Evolutionary conservation across 306 rosid genomes (phyloP).

Genomic region (Mucuna pruriens): DNA sequence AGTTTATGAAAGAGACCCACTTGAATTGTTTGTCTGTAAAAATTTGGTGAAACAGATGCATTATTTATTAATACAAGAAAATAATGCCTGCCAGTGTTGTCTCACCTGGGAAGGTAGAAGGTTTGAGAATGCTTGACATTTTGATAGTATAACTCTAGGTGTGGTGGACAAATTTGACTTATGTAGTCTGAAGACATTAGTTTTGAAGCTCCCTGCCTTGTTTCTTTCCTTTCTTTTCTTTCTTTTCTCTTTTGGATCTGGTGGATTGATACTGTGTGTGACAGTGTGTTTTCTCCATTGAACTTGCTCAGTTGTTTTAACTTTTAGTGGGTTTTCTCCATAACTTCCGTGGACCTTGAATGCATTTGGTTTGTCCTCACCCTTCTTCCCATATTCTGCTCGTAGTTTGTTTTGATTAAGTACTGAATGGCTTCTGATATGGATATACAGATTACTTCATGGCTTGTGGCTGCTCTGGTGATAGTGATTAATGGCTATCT

Average conservation of each 20-base stretch:
- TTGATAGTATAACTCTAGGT: background rate
- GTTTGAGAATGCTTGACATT: background rate
- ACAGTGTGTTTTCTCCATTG: slow-evolving; percentile 1
- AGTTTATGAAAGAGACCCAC: background rate
- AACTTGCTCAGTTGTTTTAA: background rate
- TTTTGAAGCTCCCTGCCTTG: background rate
- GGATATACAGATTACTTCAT: slow-evolving; percentile 58
- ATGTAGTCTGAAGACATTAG: background rate
- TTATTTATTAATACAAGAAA: background rate
- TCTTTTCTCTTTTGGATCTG: background rate
- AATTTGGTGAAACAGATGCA: slow-evolving; percentile 9
- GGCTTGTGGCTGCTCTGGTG: slow-evolving; percentile 89
- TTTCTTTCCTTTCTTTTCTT: background rate
- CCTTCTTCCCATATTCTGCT: background rate
- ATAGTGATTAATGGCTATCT: slow-evolving; percentile 86
- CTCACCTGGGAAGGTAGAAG: slow-evolving; percentile 18
- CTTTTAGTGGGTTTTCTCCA: background rate
- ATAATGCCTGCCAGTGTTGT: background rate
- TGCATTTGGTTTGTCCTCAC: background rate
- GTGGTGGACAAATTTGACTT: background rate
- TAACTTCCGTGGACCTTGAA: background rate
- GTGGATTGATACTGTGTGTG: slow-evolving; percentile 1
- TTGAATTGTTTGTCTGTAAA: background rate
- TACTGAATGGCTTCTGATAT: slow-evolving; percentile 30
- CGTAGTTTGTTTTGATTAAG: background rate